These are phyloP conservation scores for Elsinoe perseae DNA, from an alignment of 2,329 filamentous ascomycete species.

Conservation along the genomic window DNA sequence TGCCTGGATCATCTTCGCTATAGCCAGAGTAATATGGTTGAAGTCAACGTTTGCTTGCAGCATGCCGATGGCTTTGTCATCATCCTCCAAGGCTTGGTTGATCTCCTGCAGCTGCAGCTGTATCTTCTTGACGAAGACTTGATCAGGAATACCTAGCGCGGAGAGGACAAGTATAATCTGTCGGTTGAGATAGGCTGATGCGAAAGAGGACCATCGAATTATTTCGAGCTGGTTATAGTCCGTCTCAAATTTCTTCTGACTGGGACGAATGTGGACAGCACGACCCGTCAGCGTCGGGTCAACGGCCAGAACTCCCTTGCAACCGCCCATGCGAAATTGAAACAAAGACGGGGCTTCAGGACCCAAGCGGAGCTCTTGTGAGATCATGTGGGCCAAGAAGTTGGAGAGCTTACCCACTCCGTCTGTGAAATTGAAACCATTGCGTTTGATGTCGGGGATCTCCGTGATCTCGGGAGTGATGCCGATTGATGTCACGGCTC, in stretches of 20 bases:
- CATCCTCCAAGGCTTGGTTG: slow-evolving; percentile 60
- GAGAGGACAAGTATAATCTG: slow-evolving; percentile 85
- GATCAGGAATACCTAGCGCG: slow-evolving; percentile 61
- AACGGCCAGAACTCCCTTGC: slow-evolving; percentile 77
- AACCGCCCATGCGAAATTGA: slow-evolving; percentile 87
- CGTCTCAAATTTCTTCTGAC: slow-evolving; percentile 79
- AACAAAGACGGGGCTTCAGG: slow-evolving; percentile 66
- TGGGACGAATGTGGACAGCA: slow-evolving; percentile 66
- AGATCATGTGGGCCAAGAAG: slow-evolving; percentile 66
- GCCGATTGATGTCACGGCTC: slow-evolving; percentile 53
- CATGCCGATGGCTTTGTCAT: slow-evolving; percentile 56
- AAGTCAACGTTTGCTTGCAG: slow-evolving; percentile 73
- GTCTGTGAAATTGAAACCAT: slow-evolving; percentile 72
- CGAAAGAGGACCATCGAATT: slow-evolving; percentile 69
- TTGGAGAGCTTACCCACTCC: slow-evolving; percentile 88
- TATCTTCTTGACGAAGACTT: slow-evolving; percentile 61
- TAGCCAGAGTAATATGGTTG: slow-evolving; percentile 66
- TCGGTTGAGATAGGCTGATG: slow-evolving; percentile 74
- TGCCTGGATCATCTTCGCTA: slow-evolving; percentile 68
- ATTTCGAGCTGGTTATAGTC: slow-evolving; percentile 70
- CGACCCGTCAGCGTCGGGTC: slow-evolving; percentile 55
- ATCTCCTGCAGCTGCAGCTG: slow-evolving; percentile 60
- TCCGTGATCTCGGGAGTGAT: slow-evolving; percentile 51
- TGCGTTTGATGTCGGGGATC: slow-evolving; percentile 62
- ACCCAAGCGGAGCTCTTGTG: slow-evolving; percentile 56